phyloP scores from a whole-genome alignment of 2,329 filamentous ascomycete genomes.

The Aciculosporium take region DNA sequence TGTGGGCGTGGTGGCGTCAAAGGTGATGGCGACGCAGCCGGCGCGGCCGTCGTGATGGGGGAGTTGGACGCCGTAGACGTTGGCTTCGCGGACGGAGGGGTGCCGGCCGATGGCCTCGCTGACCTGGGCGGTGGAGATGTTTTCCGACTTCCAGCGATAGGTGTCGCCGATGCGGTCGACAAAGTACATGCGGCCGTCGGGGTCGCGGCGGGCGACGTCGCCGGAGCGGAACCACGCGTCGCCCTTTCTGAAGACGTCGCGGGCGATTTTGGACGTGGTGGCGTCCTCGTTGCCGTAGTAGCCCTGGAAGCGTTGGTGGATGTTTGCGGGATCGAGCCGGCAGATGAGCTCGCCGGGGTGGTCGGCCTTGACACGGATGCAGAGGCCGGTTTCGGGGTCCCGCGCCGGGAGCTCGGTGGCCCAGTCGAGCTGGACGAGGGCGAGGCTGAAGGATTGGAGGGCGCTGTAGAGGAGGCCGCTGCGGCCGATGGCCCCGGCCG shows the following conservation, averaged over 20 bases:
- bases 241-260: constrained; percentile 57
- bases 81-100: constrained; percentile 56
- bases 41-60: constrained; percentile 74
- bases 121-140: constrained; percentile 72
- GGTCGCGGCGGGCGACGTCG: constrained; percentile 61
- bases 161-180: constrained; percentile 69
- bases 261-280: constrained; percentile 58
- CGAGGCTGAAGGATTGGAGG: constrained; percentile 34
- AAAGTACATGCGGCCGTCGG: constrained; percentile 62
- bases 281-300: constrained; percentile 65
- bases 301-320: constrained; percentile 57
- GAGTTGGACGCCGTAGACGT: constrained; percentile 71
- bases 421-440: constrained; percentile 57
- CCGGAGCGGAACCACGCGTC: constrained; percentile 76
- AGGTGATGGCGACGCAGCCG: constrained; percentile 60
- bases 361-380: constrained; percentile 40
- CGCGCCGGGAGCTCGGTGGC: constrained; percentile 54
- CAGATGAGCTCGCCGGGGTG: constrained; percentile 65
- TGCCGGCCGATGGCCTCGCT: constrained; percentile 58
- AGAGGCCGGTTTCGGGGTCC: constrained; percentile 55
- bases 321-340: constrained; percentile 50
- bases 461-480: constrained; percentile 47
- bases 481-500: constrained; percentile 65
- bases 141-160: constrained; percentile 71
- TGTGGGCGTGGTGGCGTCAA: constrained; percentile 36